These are phyloP conservation scores for Tardiomyces digboiensis DNA, from an alignment of 1,139 yeast species.

Conservation along the genomic window DNA sequence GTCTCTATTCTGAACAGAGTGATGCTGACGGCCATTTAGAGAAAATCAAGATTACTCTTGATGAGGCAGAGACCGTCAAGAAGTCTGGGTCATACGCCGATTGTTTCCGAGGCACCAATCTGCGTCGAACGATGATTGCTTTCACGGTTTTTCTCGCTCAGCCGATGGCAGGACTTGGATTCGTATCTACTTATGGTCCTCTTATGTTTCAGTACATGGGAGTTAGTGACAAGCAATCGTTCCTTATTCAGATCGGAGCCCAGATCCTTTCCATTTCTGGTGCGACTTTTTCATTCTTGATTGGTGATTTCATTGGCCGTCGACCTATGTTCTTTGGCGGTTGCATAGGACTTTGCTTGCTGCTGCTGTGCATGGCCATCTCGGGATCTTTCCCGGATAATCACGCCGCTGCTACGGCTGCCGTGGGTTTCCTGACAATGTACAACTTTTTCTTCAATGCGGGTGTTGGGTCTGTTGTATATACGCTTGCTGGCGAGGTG, in stretches of 20 bases:
- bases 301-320: slow-evolving; percentile 20
- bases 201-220: slow-evolving; percentile 30
- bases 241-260: slow-evolving; percentile 22
- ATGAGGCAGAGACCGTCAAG: slow-evolving; percentile 14
- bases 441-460: slow-evolving; percentile 24
- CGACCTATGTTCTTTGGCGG: slow-evolving; percentile 28
- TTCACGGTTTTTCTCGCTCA: slow-evolving; percentile 37
- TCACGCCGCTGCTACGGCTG: slow-evolving; percentile 17
- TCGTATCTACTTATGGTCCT: slow-evolving; percentile 37
- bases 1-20: slow-evolving; percentile 13
- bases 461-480: slow-evolving; percentile 31
- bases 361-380: slow-evolving; percentile 1
- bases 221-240: slow-evolving; percentile 17
- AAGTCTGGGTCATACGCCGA: slow-evolving; percentile 28
- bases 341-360: not conserved
- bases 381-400: not conserved
- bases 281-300: slow-evolving; percentile 20
- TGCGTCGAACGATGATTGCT: slow-evolving; percentile 43
- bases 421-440: slow-evolving; percentile 19
- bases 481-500: slow-evolving; percentile 31
- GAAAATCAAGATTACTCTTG: slow-evolving; percentile 22
- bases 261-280: slow-evolving; percentile 25
- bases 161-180: slow-evolving; percentile 39
- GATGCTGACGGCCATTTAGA: slow-evolving; percentile 16
- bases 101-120: slow-evolving; percentile 36